These are phyloP conservation scores for Physcomitrium patens DNA, from an alignment of 225 moss, liverwort and hornwort genomes.

Conservation along the genomic window DNA sequence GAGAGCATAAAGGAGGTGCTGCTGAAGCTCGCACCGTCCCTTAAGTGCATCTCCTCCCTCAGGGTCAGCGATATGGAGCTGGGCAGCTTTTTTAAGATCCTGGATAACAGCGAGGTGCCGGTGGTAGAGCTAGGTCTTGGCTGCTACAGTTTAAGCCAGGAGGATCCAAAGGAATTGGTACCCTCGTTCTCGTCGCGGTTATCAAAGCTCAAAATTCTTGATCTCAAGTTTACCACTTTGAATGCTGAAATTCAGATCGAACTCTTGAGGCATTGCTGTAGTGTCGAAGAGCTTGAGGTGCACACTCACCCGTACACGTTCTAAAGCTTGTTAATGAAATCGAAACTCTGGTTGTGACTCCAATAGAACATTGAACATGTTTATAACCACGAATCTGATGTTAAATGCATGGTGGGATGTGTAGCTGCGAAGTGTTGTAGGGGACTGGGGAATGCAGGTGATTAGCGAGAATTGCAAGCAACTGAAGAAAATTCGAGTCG, in stretches of 20 bases:
- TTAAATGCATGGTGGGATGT: slow-evolving; percentile 11
- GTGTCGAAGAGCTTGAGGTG: slow-evolving; percentile 75
- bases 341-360: neutral
- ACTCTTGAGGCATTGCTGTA: slow-evolving; percentile 59
- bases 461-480: slow-evolving; percentile 67
- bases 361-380: neutral
- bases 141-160: slow-evolving; percentile 41
- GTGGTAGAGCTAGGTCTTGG: slow-evolving; percentile 78
- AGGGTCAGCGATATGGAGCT: slow-evolving; percentile 77
- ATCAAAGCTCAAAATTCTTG: slow-evolving; percentile 56
- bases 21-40: slow-evolving; percentile 49
- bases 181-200: slow-evolving; percentile 44
- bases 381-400: neutral
- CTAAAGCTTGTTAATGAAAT: neutral
- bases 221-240: slow-evolving; percentile 64
- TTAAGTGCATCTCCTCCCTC: slow-evolving; percentile 60
- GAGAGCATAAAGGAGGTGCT: slow-evolving; percentile 46
- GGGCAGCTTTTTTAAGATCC: slow-evolving; percentile 49
- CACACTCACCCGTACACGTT: neutral
- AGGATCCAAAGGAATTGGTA: slow-evolving; percentile 39
- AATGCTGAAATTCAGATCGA: slow-evolving; percentile 63
- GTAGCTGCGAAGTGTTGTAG: slow-evolving; percentile 72
- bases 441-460: slow-evolving; percentile 74
- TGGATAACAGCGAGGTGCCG: slow-evolving; percentile 38
- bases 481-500: slow-evolving; percentile 71